Evolutionary conservation across 768 basidiomycete species (phyloP).

Genomic region (Podaxis pistillaris): DNA sequence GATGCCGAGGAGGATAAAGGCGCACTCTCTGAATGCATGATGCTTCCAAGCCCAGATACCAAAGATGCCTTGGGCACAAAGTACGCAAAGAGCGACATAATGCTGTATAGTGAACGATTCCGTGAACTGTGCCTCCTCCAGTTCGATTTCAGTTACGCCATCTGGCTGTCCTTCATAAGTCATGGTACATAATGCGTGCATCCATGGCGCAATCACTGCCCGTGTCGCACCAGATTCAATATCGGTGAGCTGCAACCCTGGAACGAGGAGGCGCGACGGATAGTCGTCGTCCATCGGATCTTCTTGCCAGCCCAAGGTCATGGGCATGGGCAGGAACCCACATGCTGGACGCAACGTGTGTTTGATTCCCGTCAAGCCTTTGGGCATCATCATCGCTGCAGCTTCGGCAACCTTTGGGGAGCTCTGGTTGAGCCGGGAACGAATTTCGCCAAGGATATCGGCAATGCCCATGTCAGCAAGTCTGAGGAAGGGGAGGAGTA

Average conservation of each 20-base stretch:
- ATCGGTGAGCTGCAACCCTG: neutral
- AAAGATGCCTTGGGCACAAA: neutral
- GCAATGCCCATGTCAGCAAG: no score
- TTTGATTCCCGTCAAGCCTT: constrained; percentile 3
- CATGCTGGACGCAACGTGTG: constrained; percentile 5
- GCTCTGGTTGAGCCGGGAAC: no score
- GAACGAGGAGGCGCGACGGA: neutral
- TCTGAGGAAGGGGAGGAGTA: no score
- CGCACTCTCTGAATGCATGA: neutral
- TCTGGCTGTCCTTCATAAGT: neutral
- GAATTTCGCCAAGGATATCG: no score
- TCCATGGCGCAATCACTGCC: neutral
- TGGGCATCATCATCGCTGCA: neutral
- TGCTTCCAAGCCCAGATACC: neutral
- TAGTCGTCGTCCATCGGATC: neutral
- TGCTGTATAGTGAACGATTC: neutral
- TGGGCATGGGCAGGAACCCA: neutral
- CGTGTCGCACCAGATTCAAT: neutral
- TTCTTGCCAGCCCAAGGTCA: constrained; percentile 8
- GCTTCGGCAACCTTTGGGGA: neutral
- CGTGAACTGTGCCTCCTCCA: constrained; percentile 3
- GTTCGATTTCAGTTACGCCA: neutral
- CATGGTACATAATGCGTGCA: neutral
- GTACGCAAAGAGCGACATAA: neutral
- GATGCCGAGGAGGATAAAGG: neutral